These are phyloP conservation scores for Telopea speciosissima DNA, from an alignment of 177 flowering plant genomes.

Conservation along the genomic window DNA sequence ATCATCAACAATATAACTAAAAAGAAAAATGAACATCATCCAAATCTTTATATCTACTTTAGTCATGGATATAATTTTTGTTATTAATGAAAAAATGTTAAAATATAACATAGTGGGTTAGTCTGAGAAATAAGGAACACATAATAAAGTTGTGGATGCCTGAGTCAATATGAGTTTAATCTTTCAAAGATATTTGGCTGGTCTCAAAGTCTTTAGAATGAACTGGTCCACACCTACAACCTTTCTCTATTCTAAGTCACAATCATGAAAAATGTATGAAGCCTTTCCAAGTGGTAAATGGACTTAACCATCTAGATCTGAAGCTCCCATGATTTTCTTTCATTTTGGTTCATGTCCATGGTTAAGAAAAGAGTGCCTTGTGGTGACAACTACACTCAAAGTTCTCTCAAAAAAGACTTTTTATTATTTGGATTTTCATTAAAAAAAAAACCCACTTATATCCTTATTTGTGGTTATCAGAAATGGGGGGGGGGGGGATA, in stretches of 20 bases:
- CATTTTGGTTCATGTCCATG: not conserved
- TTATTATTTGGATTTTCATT: too few relatives aligned
- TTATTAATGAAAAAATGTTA: not conserved
- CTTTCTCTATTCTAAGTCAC: not conserved
- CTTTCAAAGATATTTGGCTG: not conserved
- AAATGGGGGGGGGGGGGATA: too few relatives aligned
- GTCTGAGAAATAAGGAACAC: not conserved
- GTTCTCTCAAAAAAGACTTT: too few relatives aligned
- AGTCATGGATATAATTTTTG: too few relatives aligned
- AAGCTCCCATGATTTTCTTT: not conserved
- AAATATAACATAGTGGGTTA: not conserved
- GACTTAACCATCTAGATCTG: not conserved
- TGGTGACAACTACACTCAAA: not conserved
- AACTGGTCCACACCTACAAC: not conserved
- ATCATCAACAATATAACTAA: too few relatives aligned
- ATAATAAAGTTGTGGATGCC: not conserved
- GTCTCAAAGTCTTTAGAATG: not conserved
- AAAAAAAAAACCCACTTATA: too few relatives aligned
- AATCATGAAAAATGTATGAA: conserved; percentile 1
- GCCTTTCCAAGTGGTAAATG: not conserved
- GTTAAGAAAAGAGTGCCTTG: not conserved
- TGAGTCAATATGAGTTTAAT: not conserved
- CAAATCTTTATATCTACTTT: too few relatives aligned
- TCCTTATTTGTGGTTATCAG: not conserved
- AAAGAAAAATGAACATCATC: too few relatives aligned